phyloP scores from a whole-genome alignment of 1,284 basidiomycete species.

The Moniliella sp. region DNA sequence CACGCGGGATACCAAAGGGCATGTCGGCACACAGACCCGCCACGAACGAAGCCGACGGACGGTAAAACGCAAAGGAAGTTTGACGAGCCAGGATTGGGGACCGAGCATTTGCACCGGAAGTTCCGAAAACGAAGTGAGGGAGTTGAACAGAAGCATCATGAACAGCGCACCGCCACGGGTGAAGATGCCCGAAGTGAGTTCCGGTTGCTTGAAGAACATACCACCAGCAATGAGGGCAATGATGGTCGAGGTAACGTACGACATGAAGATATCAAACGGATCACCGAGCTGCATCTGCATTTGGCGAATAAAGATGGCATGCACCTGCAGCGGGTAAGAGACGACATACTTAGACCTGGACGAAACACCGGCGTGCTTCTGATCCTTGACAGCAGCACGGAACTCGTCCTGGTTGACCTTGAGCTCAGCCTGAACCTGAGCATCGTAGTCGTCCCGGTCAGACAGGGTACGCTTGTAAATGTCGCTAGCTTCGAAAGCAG shows the following conservation, averaged over 20 bases:
- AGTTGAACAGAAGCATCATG: constrained; percentile 48
- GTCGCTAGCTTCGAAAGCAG: constrained; percentile 44
- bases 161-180: constrained; percentile 21
- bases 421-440: constrained; percentile 45
- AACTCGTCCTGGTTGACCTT: constrained; percentile 43
- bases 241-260: constrained; percentile 32
- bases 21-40: constrained; percentile 32
- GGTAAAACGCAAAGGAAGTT: constrained; percentile 23
- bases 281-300: constrained; percentile 61
- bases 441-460: constrained; percentile 43
- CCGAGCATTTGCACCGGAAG: constrained; percentile 20
- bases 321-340: constrained; percentile 37
- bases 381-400: constrained; percentile 51
- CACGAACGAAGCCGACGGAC: constrained; percentile 21
- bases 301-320: constrained; percentile 50
- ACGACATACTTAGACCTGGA: constrained; percentile 70
- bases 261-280: constrained; percentile 49
- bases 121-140: constrained; percentile 48
- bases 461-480: constrained; percentile 33
- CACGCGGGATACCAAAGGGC: constrained; percentile 35
- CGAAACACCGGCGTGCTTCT: constrained; percentile 62
- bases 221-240: constrained; percentile 60
- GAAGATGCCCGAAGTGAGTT: constrained; percentile 17
- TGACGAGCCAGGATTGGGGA: constrained; percentile 11
- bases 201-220: constrained; percentile 42